Evolutionary conservation across 2,329 filamentous ascomycete genomes (phyloP), one percentile per base, ranked within the genome.

Genomic region (Dryadomyces sulphureus): DNA sequence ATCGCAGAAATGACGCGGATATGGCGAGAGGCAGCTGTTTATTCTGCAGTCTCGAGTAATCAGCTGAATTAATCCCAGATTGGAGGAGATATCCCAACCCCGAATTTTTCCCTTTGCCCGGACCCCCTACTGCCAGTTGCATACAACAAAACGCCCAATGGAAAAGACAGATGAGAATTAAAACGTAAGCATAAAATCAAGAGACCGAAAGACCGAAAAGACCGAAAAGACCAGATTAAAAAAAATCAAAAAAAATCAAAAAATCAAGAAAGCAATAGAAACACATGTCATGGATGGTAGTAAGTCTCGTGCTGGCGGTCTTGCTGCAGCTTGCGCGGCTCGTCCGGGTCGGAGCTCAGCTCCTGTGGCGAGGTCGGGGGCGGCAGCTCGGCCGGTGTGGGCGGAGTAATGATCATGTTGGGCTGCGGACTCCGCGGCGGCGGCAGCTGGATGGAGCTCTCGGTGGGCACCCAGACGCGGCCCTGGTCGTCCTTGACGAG

Each of bases 391-490:
- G 25, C 17, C 40, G 34, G 27, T 32, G 11, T 14, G 11, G 4
- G 27, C 16, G 27, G 9, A 4, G 11, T 27, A 6, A 12, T 34
- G 17, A 11, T 17, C 21, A 20, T 25, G 38, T 27, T 34, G 19
- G 8, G 38, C 43, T 16, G 30, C 20, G 4, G 35, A 21, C 43
- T 38, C 30, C 43, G 45, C 9, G 27, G 27, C 5, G 53, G 50
- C 8, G 51, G 45, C 7, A 54, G 38, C 48, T 54, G 55, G 45
- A 62, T 51, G 52, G 59, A 57, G 46, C 58, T 59, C 40, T 61
- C 59, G 40, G 62, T 59, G 16, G 59, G 59, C 46, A 57, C 45
- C 61, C 60, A 62, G 14, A 59, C 41, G 40, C 58, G 60, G 38
- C 57, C 57, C 38, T 60, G 54, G 17, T 53, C 55, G 48, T 61